These are phyloP conservation scores for Penicillium herquei DNA, from an alignment of 495 filamentous ascomycete genomes.

Conservation along the genomic window DNA sequence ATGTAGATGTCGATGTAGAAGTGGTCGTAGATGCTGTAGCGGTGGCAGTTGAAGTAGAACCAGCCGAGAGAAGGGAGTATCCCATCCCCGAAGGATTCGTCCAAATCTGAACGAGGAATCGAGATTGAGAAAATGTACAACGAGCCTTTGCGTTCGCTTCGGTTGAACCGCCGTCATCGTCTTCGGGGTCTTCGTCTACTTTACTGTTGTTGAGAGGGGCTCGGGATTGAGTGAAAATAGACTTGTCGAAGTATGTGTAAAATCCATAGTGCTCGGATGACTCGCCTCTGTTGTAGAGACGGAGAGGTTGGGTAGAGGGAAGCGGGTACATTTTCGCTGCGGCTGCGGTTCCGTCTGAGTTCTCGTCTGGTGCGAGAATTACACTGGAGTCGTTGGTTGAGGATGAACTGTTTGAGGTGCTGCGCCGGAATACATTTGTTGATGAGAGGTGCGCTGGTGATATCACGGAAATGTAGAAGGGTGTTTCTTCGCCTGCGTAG, in stretches of 20 bases:
- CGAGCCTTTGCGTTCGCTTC: slow-evolving; percentile 59
- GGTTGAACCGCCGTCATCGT: slow-evolving; percentile 63
- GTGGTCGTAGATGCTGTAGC: slow-evolving; percentile 11
- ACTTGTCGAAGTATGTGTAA: slow-evolving; percentile 87
- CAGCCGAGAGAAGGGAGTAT: slow-evolving; percentile 40
- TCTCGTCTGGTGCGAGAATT: slow-evolving; percentile 59
- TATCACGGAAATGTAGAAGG: slow-evolving; percentile 50
- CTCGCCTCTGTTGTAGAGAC: slow-evolving; percentile 79
- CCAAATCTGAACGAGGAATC: slow-evolving; percentile 91
- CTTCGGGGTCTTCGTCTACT: slow-evolving; percentile 43
- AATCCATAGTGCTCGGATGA: slow-evolving; percentile 88
- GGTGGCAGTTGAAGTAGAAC: slow-evolving; percentile 5
- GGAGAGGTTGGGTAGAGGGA: slow-evolving; percentile 72
- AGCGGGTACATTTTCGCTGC: slow-evolving; percentile 65
- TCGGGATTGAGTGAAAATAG: slow-evolving; percentile 71
- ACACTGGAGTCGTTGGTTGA: slow-evolving; percentile 39
- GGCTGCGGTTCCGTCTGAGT: slow-evolving; percentile 68
- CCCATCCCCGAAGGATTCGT: slow-evolving; percentile 52
- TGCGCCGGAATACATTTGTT: slow-evolving; percentile 23
- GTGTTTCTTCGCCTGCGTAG: slow-evolving; percentile 51
- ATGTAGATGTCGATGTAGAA: background rate
- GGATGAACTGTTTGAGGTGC: slow-evolving; percentile 16
- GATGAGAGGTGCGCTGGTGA: slow-evolving; percentile 29
- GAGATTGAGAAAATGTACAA: slow-evolving; percentile 79
- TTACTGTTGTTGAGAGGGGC: slow-evolving; percentile 32